Evolutionary conservation across 352 stramenopile genomes (phyloP).

Genomic region (Phytopythium cucurbitacearum): DNA sequence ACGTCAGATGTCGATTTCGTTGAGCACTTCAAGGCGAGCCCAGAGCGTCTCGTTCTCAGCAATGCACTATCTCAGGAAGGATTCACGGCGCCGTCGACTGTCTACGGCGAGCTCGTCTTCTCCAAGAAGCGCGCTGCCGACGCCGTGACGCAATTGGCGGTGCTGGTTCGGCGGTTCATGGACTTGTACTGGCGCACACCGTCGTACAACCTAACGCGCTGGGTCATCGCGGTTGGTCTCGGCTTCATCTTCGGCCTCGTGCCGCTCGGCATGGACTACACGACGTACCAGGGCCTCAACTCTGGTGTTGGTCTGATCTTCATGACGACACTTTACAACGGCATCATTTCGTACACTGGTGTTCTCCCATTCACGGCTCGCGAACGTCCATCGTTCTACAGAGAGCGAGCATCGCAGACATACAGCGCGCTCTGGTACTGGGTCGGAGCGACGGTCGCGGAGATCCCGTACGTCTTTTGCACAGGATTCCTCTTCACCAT

Average conservation of each 20-base stretch:
- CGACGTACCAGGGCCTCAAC: slow-evolving; percentile 28
- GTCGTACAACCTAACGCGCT: slow-evolving; percentile 80
- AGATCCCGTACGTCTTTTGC: slow-evolving; percentile 50
- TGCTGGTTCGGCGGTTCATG: slow-evolving; percentile 28
- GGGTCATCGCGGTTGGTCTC: slow-evolving; percentile 47
- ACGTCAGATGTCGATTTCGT: too few species aligned
- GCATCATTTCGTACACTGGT: slow-evolving; percentile 53
- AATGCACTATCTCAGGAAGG: too few species aligned
- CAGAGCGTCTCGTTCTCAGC: too few species aligned
- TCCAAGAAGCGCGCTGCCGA: slow-evolving; percentile 27
- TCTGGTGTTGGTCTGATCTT: slow-evolving; percentile 66
- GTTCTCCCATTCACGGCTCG: slow-evolving; percentile 60
- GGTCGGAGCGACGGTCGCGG: slow-evolving; percentile 60
- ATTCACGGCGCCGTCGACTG: too few species aligned
- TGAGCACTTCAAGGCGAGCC: too few species aligned
- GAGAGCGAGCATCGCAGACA: slow-evolving; percentile 57
- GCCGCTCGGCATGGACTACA: slow-evolving; percentile 29
- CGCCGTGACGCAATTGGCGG: slow-evolving; percentile 16
- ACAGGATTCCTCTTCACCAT: slow-evolving; percentile 26
- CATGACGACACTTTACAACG: slow-evolving; percentile 64
- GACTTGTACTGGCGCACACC: slow-evolving; percentile 86
- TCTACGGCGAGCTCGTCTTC: slow-evolving; percentile 26
- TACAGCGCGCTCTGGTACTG: slow-evolving; percentile 70
- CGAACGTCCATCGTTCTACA: slow-evolving; percentile 74
- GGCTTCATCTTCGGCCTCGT: slow-evolving; percentile 67